Evolutionary conservation across 1,284 basidiomycete species (phyloP).

Genomic region (Cryptococcus neoformans): DNA sequence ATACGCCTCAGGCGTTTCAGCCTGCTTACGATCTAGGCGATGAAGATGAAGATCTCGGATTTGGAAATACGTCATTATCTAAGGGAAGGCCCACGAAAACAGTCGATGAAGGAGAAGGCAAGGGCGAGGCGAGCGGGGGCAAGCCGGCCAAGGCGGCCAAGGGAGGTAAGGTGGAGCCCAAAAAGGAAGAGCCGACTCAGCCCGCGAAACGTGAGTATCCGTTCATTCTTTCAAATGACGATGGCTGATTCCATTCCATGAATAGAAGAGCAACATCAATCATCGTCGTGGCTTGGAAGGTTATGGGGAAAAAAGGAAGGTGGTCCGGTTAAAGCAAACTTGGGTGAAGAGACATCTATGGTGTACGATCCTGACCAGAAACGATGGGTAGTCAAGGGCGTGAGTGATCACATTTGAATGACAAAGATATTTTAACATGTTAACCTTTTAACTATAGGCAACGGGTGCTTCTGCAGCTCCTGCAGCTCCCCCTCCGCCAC

Average conservation of each 20-base stretch:
- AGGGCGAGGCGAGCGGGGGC: slow-evolving; percentile 6
- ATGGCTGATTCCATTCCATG: neutral
- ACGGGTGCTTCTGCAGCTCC: slow-evolving; percentile 53
- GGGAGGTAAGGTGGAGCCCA: slow-evolving; percentile 13
- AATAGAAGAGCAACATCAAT: slow-evolving; percentile 7
- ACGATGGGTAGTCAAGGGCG: slow-evolving; percentile 95
- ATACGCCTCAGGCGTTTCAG: slow-evolving; percentile 2
- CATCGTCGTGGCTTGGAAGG: slow-evolving; percentile 71
- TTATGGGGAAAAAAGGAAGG: slow-evolving; percentile 63
- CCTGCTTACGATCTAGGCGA: slow-evolving; percentile 45
- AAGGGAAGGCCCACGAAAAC: slow-evolving; percentile 38
- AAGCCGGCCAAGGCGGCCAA: neutral
- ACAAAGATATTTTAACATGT: neutral
- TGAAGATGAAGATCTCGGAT: slow-evolving; percentile 83
- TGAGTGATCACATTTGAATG: slow-evolving; percentile 44
- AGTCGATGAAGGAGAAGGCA: slow-evolving; percentile 19
- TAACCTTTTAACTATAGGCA: slow-evolving; percentile 51
- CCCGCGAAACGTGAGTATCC: slow-evolving; percentile 11
- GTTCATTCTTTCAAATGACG: neutral
- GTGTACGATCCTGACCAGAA: slow-evolving; percentile 94
- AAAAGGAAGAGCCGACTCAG: slow-evolving; percentile 15
- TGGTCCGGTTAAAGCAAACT: slow-evolving; percentile 79
- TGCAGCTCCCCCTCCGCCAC: slow-evolving; percentile 56
- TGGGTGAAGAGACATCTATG: slow-evolving; percentile 89
- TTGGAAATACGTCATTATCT: slow-evolving; percentile 67